Conservation (phyloP, 495 filamentous ascomycete genomes). For the Xylaria venustula region DNA sequence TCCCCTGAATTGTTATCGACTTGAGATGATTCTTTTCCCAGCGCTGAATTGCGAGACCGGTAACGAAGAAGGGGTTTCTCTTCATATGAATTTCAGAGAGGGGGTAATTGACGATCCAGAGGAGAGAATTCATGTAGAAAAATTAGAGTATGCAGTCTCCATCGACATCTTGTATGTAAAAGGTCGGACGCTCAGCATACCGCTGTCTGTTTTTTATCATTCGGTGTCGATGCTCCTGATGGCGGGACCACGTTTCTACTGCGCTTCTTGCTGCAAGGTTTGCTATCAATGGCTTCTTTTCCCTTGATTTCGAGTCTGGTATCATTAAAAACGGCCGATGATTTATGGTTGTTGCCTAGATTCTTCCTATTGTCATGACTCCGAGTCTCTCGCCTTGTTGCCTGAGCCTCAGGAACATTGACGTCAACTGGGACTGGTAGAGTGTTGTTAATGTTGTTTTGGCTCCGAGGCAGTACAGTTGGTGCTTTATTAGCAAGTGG, state of each 20-base stretch:
- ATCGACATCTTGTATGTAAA: neutral
- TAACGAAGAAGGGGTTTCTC: neutral
- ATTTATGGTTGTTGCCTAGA: no score
- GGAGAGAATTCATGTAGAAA: neutral
- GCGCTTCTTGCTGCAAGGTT: no score
- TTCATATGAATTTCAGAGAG: neutral
- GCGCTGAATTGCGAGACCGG: neutral
- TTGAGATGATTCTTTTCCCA: neutral
- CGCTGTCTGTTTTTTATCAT: no score
- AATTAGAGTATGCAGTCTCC: neutral
- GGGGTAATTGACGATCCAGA: neutral
- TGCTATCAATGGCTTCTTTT: no score
- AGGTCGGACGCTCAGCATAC: neutral
- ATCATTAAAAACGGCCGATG: no score
- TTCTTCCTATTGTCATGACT: neutral
- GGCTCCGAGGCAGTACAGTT: neutral
- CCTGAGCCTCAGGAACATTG: no score
- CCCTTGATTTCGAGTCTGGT: no score
- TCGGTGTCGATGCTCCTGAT: no score
- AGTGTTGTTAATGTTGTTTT: no score
- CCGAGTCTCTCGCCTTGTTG: no score
- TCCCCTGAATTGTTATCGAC: neutral
- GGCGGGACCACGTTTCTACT: no score
- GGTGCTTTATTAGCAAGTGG: neutral
- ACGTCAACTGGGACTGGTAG: no score